Conservation (phyloP, 1,284 basidiomycete species). For the Gastroboletus turbinatus region DNA sequence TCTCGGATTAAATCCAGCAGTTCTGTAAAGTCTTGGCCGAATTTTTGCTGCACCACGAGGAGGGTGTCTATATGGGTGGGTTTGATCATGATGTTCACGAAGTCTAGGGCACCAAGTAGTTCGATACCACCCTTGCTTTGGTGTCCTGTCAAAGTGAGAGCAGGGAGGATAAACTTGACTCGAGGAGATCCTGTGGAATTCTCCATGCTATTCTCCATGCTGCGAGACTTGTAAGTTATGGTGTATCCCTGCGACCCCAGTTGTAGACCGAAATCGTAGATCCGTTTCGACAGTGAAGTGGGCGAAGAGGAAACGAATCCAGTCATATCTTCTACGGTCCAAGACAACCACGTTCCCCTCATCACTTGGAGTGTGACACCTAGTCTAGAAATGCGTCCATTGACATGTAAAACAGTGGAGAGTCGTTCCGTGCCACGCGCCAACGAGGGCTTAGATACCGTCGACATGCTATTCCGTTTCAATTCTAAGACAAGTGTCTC, state of each 20-base stretch:
- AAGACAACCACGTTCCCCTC: slow-evolving; percentile 82
- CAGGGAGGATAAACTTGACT: slow-evolving; percentile 64
- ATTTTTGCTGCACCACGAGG: slow-evolving; percentile 79
- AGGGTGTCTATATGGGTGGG: slow-evolving; percentile 80
- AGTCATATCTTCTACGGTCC: slow-evolving; percentile 56
- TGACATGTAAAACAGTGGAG: slow-evolving; percentile 44
- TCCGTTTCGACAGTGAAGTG: slow-evolving; percentile 34
- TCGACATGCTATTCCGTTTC: slow-evolving; percentile 34
- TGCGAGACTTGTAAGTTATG: slow-evolving; percentile 52
- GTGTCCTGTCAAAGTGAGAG: slow-evolving; percentile 58
- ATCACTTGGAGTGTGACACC: slow-evolving; percentile 73
- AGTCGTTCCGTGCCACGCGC: slow-evolving; percentile 29
- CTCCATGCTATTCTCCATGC: slow-evolving; percentile 34
- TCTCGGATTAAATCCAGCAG: slow-evolving; percentile 64
- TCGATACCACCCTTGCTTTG: slow-evolving; percentile 51
- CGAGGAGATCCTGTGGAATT: slow-evolving; percentile 40
- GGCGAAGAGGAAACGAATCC: slow-evolving; percentile 46
- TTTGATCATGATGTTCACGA: slow-evolving; percentile 70
- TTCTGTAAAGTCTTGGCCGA: slow-evolving; percentile 84
- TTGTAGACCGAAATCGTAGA: slow-evolving; percentile 60
- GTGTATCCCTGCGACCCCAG: slow-evolving; percentile 62
- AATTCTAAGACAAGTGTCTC: slow-evolving; percentile 65
- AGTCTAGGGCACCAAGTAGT: slow-evolving; percentile 60
- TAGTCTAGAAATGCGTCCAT: slow-evolving; percentile 48
- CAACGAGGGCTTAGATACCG: slow-evolving; percentile 21